Evolutionary conservation across 1,139 yeast species (phyloP), one percentile per base, ranked within the genome.

Genomic region (Spathaspora sp.): DNA sequence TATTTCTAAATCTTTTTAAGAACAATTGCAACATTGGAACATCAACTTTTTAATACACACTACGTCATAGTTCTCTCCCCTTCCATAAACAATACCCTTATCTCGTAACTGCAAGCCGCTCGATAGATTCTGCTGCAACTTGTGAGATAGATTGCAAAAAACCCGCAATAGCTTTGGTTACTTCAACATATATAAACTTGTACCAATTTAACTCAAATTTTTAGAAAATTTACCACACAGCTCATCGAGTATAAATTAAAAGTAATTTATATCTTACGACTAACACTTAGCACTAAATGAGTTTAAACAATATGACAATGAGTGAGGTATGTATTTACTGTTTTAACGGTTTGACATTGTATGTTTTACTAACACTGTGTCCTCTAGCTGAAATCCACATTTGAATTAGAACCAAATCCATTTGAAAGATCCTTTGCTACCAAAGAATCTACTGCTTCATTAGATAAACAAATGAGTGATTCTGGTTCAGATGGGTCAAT

Each of bases 361-460:
- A n/a, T 29, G 36, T 17, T 39, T 38, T 55, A 60, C 65, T 60
- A 60, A 64, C 66, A 38, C 24, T 4, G 4, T 40, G 15, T 16
- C 27, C 33, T 44, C 7, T 56, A 71, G 75, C 70, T 61, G 64
- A 71, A 70, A 54, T 68, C 76, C n/a, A 67, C 78, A 38, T 81
- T 89, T 60, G 95, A 86, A 52, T 71, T 90, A 52, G 99, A 93
- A 63, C 97, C 95, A 4, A 93, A 93, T 60, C 99, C 98, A 2
- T 93, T 93, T 60, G 99, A 93, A 65, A 85, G 86, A 63, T 89
- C 97, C 42, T 93, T 93, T 69, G 97, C 97, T 29, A 57, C 70
- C 31, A 84, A 81, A 47, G 76, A 71, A 1, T 50, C 56, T 2
- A 23, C 26, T 43, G 48, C 46, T 42, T 34, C 44, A 10, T 17